Evolutionary conservation across 257 asterid genomes (phyloP), one percentile per base, ranked within the genome.

Genomic region (Perilla frutescens): DNA sequence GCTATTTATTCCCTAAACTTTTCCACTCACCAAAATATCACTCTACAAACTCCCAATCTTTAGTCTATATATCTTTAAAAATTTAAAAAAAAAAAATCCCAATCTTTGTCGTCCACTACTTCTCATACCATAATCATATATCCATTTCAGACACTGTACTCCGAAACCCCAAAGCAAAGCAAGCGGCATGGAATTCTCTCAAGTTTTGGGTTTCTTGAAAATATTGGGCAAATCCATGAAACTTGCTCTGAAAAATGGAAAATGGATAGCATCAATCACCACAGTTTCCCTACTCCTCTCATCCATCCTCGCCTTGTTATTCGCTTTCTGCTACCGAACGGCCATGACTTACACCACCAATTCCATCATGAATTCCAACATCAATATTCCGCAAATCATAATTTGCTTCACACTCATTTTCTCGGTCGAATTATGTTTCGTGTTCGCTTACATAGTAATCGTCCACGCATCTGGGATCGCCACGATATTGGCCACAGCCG

Each of bases 141-240:
- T 20, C 26, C 26, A 20, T 20, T 20, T 45, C 50, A 9, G 13
- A 45, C 45, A 20, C 53, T 40, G 7, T 14, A 8, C 70, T 20
- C 68, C 9, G 1, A 13, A 71, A 31, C 6, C 72, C 5, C 4
- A 6, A 14, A 13, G 7, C 4, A 6, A 14, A 13, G 7, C 0
- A 20, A 20, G 26, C 20, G 13, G 54, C 53, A 84, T 82, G 89
- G 76, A 63, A 8, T 47, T 63, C 66, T 76, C 54, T 3, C 31
- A 65, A 47, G 0, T 68, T 0, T 77, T 75, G 43, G 44, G 79
- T 60, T 83, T 79, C 75, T 60, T 77, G 14, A 15, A 11, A 48
- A 79, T 79, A 45, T 13, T 84, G 2, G 66, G 4, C 6, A 73
- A 88, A 29, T 79, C 84, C 75, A 48, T 69, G 29, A 69, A 76